Evolutionary conservation across 306 rosid species (phyloP).

Genomic region (Glycine latifolia): DNA sequence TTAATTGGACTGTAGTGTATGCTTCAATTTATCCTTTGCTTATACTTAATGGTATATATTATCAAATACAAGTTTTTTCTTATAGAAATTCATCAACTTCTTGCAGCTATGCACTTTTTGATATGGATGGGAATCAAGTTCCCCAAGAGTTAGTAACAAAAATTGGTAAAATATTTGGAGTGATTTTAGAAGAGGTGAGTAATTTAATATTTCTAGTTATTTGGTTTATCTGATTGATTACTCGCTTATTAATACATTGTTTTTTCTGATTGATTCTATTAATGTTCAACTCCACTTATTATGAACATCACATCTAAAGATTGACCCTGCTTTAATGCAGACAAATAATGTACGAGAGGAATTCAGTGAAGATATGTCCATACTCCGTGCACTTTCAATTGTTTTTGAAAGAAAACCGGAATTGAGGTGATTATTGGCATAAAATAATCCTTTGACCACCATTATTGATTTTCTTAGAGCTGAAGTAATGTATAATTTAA

Average conservation of each 20-base stretch:
- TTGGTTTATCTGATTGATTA: conserved; percentile 8
- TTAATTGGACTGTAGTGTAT: background rate
- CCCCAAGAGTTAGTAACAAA: conserved; percentile 82
- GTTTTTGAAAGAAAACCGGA: conserved; percentile 90
- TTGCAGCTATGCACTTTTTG: conserved; percentile 93
- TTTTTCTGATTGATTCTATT: conserved; percentile 6
- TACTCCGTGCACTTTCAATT: conserved; percentile 75
- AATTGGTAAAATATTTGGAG: conserved; percentile 81
- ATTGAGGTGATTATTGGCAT: conserved; percentile 58
- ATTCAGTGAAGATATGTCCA: conserved; percentile 77
- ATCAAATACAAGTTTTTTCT: conserved; percentile 8
- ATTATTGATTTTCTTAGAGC: conserved; percentile 9
- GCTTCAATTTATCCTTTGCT: background rate
- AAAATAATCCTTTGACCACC: background rate
- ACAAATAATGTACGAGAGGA: conserved; percentile 75
- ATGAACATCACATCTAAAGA: conserved; percentile 42
- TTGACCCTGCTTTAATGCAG: conserved; percentile 59
- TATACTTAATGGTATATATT: conserved; percentile 28
- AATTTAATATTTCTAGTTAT: conserved; percentile 18
- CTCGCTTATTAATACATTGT: too few species aligned
- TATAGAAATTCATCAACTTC: conserved; percentile 34
- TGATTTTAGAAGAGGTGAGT: conserved; percentile 76
- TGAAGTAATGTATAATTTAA: conserved; percentile 31
- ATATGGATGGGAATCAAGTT: conserved; percentile 95
- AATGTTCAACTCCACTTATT: conserved; percentile 33